Conservation (phyloP, 2,329 filamentous ascomycete genomes). For the Stemphylium beticola region DNA sequence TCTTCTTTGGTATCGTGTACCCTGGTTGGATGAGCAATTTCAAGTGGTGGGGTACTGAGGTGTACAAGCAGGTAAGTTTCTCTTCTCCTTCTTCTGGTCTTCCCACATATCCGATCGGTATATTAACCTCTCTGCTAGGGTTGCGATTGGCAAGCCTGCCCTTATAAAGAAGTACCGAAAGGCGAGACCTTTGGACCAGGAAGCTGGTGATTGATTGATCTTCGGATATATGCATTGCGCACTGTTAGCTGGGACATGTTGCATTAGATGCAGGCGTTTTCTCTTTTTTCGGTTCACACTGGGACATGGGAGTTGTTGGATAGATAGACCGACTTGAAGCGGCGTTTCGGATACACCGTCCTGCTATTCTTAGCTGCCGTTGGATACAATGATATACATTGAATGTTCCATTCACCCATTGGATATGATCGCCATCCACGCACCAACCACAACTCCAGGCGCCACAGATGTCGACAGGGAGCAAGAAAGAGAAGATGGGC, state of each 20-base stretch:
- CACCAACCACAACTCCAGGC: no score
- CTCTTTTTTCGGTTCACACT: neutral
- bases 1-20: constrained; percentile 88
- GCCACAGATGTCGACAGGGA: no score
- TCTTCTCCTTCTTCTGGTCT: neutral
- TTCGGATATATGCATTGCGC: neutral
- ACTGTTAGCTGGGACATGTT: no score
- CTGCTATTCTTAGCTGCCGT: no score
- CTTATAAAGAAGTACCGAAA: constrained; percentile 65
- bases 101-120: neutral
- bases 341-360: no score
- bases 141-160: constrained; percentile 83
- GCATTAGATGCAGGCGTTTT: neutral
- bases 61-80: constrained; percentile 70
- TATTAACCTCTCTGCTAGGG: constrained; percentile 53
- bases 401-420: no score
- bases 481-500: no score
- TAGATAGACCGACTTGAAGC: no score
- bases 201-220: constrained; percentile 25
- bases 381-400: no score
- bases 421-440: no score
- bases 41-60: constrained; percentile 87
- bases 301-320: no score
- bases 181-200: constrained; percentile 45
- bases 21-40: constrained; percentile 75